Evolutionary conservation across 106 monocot species (phyloP).

Genomic region (Acorus gramineus): DNA sequence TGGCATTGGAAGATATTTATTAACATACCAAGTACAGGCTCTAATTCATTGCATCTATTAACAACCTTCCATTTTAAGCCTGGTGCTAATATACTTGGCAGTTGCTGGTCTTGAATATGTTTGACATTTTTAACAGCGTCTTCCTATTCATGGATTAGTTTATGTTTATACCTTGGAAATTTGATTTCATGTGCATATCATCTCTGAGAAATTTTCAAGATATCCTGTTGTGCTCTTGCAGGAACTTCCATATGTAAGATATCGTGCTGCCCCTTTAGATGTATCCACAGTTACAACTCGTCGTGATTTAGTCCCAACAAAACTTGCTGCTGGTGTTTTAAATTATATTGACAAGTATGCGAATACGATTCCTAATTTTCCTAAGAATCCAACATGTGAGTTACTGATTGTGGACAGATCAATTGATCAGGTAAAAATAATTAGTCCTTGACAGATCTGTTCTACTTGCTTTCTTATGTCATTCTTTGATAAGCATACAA

Average conservation of each 20-base stretch:
- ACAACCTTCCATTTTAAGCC: too few species aligned
- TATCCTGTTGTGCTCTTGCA: slow-evolving; percentile 9
- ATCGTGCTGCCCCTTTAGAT: slow-evolving; percentile 76
- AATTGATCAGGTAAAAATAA: slow-evolving; percentile 65
- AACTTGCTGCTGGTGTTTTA: slow-evolving; percentile 92
- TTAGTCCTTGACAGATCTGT: neutral
- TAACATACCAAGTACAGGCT: too few species aligned
- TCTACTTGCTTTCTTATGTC: neutral
- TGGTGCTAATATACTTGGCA: too few species aligned
- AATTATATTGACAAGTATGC: slow-evolving; percentile 60
- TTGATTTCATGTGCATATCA: too few species aligned
- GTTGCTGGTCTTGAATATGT: too few species aligned
- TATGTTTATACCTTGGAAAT: too few species aligned
- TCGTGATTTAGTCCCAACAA: slow-evolving; percentile 86
- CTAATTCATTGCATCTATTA: too few species aligned
- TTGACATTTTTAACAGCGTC: too few species aligned
- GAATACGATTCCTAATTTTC: slow-evolving; percentile 69
- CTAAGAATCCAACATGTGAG: slow-evolving; percentile 86
- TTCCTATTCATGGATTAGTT: too few species aligned
- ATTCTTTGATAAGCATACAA: neutral
- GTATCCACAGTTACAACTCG: slow-evolving; percentile 71
- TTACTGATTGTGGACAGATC: slow-evolving; percentile 90
- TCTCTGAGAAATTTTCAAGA: too few species aligned
- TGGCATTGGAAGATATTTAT: too few species aligned
- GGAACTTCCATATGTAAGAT: slow-evolving; percentile 97